phyloP scores from a whole-genome alignment of 768 basidiomycete species.

The Daedalea quercina region DNA sequence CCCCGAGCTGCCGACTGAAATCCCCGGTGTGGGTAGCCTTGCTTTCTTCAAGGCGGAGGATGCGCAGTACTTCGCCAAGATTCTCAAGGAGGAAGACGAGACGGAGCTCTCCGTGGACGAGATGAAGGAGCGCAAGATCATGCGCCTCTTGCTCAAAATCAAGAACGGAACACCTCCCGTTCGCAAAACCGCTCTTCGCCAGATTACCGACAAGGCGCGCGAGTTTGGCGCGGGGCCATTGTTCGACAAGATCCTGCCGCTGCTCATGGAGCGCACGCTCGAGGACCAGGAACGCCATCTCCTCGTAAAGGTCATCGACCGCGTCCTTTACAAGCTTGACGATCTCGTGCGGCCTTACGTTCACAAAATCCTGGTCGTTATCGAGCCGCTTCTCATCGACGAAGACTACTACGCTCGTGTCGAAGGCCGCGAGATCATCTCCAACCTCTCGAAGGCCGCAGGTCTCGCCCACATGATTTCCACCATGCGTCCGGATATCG shows the following conservation, averaged over 20 bases:
- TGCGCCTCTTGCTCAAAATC: constrained; percentile 95
- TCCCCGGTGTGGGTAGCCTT: constrained; percentile 93
- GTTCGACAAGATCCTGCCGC: constrained; percentile 96
- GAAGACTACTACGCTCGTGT: constrained; percentile 96
- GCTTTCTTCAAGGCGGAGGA: constrained; percentile 99
- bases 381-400: constrained; percentile 97
- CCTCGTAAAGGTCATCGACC: constrained; percentile 98
- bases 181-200: constrained; percentile 93
- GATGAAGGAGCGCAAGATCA: constrained; percentile 99
- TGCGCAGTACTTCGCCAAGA: constrained; percentile 96
- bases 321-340: constrained; percentile 97
- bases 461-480: constrained; percentile 99
- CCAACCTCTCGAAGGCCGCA: constrained; percentile 96
- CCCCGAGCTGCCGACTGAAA: constrained; percentile 92
- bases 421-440: constrained; percentile 98
- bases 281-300: constrained; percentile 99
- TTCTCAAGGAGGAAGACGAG: constrained; percentile 93
- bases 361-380: constrained; percentile 99
- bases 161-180: constrained; percentile 99
- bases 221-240: constrained; percentile 97
- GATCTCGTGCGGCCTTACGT: constrained; percentile 98
- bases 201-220: constrained; percentile 98
- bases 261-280: constrained; percentile 95
- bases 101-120: constrained; percentile 89
- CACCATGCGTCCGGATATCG: constrained; percentile 99